phyloP scores from a whole-genome alignment of 2,329 filamentous ascomycete genomes.

The Ophiostoma tasmaniense region DNA sequence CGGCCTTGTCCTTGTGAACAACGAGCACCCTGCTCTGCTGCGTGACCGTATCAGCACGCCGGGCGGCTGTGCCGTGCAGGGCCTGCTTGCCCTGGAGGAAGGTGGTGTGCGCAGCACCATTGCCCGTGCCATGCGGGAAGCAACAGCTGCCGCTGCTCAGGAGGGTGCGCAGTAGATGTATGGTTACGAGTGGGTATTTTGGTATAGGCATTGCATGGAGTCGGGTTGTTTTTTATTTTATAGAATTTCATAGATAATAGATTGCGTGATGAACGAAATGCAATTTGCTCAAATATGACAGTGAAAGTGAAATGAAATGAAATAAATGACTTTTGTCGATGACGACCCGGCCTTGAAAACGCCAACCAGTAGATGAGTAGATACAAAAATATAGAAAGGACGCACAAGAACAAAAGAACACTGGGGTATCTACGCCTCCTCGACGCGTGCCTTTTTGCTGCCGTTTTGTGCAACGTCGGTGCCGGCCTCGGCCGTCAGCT shows the following conservation, averaged over 20 bases:
- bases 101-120: slow-evolving; percentile 59
- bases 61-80: slow-evolving; percentile 69
- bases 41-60: slow-evolving; percentile 71
- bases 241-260: not conserved
- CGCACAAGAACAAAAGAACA: not conserved
- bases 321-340: not conserved
- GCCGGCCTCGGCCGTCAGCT: slow-evolving; percentile 20
- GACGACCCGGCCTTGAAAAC: not conserved
- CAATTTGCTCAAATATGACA: not conserved
- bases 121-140: slow-evolving; percentile 60
- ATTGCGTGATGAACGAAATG: not conserved
- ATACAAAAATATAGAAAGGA: not conserved
- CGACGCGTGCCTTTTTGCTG: slow-evolving; percentile 14
- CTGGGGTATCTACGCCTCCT: not conserved
- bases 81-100: slow-evolving; percentile 65
- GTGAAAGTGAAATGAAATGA: no score
- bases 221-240: not conserved
- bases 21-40: slow-evolving; percentile 67
- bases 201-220: slow-evolving; percentile 2
- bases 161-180: slow-evolving; percentile 7
- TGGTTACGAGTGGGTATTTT: slow-evolving; percentile 1
- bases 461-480: slow-evolving; percentile 18
- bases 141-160: slow-evolving; percentile 52
- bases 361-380: not conserved
- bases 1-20: slow-evolving; percentile 52